Conservation (phyloP, 257 asterid genomes). For the Plantago ovata region DNA sequence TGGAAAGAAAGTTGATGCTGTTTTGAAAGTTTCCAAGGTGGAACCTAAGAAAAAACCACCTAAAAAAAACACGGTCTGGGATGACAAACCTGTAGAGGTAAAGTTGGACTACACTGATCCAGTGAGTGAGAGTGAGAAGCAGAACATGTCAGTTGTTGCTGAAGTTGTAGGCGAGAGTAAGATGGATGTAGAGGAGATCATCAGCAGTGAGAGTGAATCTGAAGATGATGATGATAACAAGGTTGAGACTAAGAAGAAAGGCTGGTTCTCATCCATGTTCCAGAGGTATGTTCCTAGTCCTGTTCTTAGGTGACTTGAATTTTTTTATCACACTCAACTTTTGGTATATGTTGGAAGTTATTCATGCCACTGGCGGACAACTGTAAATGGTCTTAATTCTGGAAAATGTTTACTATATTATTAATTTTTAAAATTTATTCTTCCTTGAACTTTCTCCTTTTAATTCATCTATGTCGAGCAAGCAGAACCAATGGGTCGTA, state of each 20-base stretch:
- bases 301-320: background rate
- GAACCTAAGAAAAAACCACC: constrained; percentile 64
- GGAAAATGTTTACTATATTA: no score
- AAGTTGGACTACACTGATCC: constrained; percentile 89
- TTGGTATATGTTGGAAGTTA: background rate
- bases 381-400: no score
- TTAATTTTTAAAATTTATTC: no score
- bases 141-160: constrained; percentile 47
- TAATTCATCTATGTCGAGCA: no score
- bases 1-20: constrained; percentile 59
- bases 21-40: constrained; percentile 57
- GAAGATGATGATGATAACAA: constrained; percentile 53
- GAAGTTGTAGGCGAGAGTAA: constrained; percentile 76
- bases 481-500: no score
- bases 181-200: constrained; percentile 92
- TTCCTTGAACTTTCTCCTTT: no score
- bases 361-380: no score
- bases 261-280: constrained; percentile 97
- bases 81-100: constrained; percentile 57
- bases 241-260: constrained; percentile 61
- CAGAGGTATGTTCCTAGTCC: constrained; percentile 50
- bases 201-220: constrained; percentile 74
- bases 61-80: constrained; percentile 81
- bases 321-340: background rate
- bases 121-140: constrained; percentile 65